A percentile compares a stretch with the other conserved stretches of the same genome.
These are phyloP conservation scores for Lachnellula occidentalis DNA, from an alignment of 2,329 filamentous ascomycete species.

Conservation along the genomic window DNA sequence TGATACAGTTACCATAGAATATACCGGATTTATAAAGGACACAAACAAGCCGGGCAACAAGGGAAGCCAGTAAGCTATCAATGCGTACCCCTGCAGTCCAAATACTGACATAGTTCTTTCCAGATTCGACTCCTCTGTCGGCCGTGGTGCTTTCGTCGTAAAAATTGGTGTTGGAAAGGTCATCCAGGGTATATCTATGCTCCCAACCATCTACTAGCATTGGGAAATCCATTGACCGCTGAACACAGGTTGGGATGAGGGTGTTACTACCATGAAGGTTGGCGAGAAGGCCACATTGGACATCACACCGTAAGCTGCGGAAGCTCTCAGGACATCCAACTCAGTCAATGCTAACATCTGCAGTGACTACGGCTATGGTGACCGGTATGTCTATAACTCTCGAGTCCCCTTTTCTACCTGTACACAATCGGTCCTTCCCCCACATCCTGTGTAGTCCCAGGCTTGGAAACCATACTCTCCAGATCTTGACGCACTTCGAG, in stretches of 20 bases:
- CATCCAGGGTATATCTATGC: slow-evolving; percentile 64
- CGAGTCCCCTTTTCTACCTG: background rate
- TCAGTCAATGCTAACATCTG: slow-evolving; percentile 15
- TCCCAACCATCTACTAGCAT: background rate
- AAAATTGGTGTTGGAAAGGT: slow-evolving; percentile 77
- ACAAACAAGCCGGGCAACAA: slow-evolving; percentile 52
- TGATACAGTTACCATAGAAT: slow-evolving; percentile 79
- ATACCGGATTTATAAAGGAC: slow-evolving; percentile 84
- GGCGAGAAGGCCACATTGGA: slow-evolving; percentile 85
- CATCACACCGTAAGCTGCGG: slow-evolving; percentile 61
- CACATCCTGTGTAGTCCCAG: background rate
- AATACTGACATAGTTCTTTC: background rate
- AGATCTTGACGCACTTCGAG: background rate
- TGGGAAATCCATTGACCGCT: slow-evolving; percentile 11
- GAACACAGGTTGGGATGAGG: slow-evolving; percentile 72
- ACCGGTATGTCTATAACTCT: slow-evolving; percentile 40
- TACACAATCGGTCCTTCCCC: background rate
- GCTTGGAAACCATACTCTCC: background rate
- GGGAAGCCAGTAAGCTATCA: slow-evolving; percentile 61
- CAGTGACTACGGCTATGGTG: slow-evolving; percentile 62
- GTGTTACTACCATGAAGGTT: slow-evolving; percentile 77
- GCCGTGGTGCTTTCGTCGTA: slow-evolving; percentile 69
- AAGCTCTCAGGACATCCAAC: background rate
- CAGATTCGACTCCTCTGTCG: slow-evolving; percentile 86
- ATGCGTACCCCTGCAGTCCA: background rate